Evolutionary conservation across 345 rosid species (phyloP).

Genomic region (Pugionium cornutum): DNA sequence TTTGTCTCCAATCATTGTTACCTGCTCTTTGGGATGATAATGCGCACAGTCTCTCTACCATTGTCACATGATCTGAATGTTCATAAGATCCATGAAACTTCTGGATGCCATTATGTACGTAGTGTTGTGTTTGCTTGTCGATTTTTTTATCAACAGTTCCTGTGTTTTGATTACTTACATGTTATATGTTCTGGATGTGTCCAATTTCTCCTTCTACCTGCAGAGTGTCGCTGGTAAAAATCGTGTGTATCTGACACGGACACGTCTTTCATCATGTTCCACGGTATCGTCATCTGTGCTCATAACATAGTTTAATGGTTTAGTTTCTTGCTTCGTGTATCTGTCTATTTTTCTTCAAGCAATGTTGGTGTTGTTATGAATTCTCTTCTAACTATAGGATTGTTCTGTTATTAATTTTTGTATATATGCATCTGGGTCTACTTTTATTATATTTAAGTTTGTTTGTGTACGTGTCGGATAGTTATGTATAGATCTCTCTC

Average conservation of each 20-base stretch:
- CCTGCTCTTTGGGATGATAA: too few species aligned
- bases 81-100: constrained; percentile 43
- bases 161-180: too few species aligned
- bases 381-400: too few species aligned
- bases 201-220: constrained; percentile 1
- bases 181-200: constrained; percentile 18
- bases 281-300: constrained; percentile 54
- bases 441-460: neutral
- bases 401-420: neutral
- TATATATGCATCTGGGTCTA: constrained; percentile 1
- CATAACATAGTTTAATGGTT: constrained; percentile 27
- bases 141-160: neutral
- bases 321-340: too few species aligned
- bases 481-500: too few species aligned
- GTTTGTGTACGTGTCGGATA: too few species aligned
- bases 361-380: constrained; percentile 7
- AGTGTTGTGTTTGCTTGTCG: neutral
- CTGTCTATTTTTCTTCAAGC: too few species aligned
- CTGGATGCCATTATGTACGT: constrained; percentile 40
- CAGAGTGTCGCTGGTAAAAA: constrained; percentile 51
- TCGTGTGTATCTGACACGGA: constrained; percentile 44
- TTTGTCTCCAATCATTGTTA: too few species aligned
- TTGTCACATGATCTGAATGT: constrained; percentile 55
- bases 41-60: constrained; percentile 50
- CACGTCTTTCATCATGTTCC: constrained; percentile 56